Evolutionary conservation across 208 protist species (phyloP).

Genomic region (Trypanosoma vivax): DNA sequence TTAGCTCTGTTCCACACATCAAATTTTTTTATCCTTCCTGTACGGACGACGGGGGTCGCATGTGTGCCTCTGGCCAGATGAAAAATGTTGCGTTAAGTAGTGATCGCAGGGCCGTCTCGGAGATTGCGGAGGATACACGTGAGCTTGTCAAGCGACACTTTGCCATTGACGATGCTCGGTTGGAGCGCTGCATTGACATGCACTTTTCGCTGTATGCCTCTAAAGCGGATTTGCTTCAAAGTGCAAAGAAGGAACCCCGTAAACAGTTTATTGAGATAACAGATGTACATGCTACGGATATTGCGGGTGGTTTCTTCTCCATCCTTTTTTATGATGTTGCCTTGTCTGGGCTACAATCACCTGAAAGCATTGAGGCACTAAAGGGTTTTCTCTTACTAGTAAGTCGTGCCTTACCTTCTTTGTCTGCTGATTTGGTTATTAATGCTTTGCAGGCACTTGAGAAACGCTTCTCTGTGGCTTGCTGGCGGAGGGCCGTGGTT

Average conservation of each 20-base stretch:
- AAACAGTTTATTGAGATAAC: conserved; percentile 32
- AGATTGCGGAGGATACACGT: not conserved
- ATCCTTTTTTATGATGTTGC: conserved; percentile 59
- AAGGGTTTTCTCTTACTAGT: conserved; percentile 39
- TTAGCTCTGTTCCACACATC: conserved; percentile 26
- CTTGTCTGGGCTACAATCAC: conserved; percentile 20
- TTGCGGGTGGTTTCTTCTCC: conserved; percentile 57
- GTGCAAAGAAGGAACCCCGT: not conserved
- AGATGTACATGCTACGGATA: conserved; percentile 27
- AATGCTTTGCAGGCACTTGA: conserved; percentile 15
- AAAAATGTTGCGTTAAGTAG: not conserved
- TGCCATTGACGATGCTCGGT: not conserved
- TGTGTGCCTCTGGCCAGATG: not conserved
- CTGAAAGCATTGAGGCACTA: conserved; percentile 22
- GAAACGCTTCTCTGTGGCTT: not conserved
- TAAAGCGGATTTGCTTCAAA: not conserved
- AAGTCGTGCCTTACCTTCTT: conserved; percentile 26
- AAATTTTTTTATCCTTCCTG: conserved; percentile 23
- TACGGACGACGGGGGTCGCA: not conserved
- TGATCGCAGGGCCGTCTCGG: not conserved
- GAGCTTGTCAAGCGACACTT: conserved; percentile 4
- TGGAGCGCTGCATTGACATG: conserved; percentile 15
- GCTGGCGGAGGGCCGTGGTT: conserved; percentile 40
- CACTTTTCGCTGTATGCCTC: conserved; percentile 1
- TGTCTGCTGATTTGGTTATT: conserved; percentile 30